Conservation (phyloP, 176 grass and related monocot species). For the Lolium multiflorum region DNA sequence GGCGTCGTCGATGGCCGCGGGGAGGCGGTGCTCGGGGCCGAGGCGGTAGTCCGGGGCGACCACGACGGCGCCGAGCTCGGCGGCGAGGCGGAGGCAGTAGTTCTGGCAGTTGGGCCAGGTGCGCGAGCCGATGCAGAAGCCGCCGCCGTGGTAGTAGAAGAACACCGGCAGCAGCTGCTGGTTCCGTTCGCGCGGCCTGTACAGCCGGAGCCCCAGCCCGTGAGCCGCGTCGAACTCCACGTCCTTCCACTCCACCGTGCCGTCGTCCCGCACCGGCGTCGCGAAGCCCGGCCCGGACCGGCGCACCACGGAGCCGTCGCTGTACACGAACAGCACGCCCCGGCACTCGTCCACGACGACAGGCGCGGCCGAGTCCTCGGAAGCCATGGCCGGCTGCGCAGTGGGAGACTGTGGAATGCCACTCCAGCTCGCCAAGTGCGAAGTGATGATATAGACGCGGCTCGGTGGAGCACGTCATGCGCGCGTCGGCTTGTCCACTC, state of each 20-base stretch:
- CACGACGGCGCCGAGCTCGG: constrained; percentile 73
- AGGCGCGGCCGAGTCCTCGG: background rate
- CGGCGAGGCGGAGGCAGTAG: constrained; percentile 79
- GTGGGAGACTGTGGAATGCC: background rate
- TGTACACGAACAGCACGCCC: constrained; percentile 72
- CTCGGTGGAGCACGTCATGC: background rate
- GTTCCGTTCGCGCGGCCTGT: constrained; percentile 21
- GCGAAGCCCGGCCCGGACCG: constrained; percentile 48
- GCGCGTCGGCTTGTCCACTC: background rate
- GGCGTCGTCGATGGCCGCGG: constrained; percentile 70
- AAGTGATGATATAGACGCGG: background rate
- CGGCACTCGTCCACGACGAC: constrained; percentile 67
- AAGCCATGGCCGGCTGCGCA: constrained; percentile 31
- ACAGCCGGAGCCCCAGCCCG: constrained; percentile 58
- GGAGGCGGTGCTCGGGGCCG: constrained; percentile 76
- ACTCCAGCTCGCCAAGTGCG: background rate
- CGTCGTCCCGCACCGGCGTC: constrained; percentile 60
- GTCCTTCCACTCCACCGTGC: constrained; percentile 79
- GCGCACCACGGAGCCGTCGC: constrained; percentile 58
- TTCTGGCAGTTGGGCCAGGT: constrained; percentile 89
- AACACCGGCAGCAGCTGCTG: constrained; percentile 51
- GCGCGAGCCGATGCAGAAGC: constrained; percentile 88
- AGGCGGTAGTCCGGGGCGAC: constrained; percentile 90
- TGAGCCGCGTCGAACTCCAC: constrained; percentile 44
- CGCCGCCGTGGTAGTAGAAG: constrained; percentile 88